Base-by-base conservation (phyloP, 176 grass and related monocot genomes). In the Musa troglodytarum region DNA sequence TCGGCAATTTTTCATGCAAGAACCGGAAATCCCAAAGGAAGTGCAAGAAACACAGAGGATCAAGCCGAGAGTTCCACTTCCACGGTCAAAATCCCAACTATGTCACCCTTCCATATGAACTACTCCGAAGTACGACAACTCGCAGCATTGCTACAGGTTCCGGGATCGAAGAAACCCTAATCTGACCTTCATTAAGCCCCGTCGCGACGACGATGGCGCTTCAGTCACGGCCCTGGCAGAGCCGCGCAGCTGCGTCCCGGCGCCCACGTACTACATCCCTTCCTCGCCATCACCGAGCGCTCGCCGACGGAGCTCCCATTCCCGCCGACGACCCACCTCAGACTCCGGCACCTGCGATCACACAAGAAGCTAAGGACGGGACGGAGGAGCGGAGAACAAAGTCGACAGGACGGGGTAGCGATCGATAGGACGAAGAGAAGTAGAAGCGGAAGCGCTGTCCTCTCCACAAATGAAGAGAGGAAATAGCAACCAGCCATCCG, bases 401-500 rank as follows among this genome's bases (percentile, higher is more conserved):
- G 55, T 68, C 54, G 54, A 29, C 11, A 10, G 59, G 9, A 52
- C 62, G 73, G 15, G 43, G 22, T 65, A 19, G 61, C 15, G 69
- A 50, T 65, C 54, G 17, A 14, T 23, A 11, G 54, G 22, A 57
- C 2, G 74, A 11, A 52, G 82, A 25, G 62, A 14, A 77, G 75
- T 34, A 77, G 62, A 26, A 43, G 52, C 43, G 23, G 53, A 49
- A 56, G 77, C 68, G 66, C 77, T 79, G 66, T 79, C 77, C 51
- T 79, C 77, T 79, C 77, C 77, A 79, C 77, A 79, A 79, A 71
- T 20, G 55, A 52, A 75, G 77, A 59, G 78, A 65, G 77, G 67
- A 83, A 82, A 86, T 79, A 85, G 86, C 86, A 86, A 88, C 88
- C 73, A 83, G 79, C 81, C 83, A 87, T 81, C 84, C 83, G 91